Base-by-base conservation (phyloP, 129 eudicot species). In the Escallonia rubra region DNA sequence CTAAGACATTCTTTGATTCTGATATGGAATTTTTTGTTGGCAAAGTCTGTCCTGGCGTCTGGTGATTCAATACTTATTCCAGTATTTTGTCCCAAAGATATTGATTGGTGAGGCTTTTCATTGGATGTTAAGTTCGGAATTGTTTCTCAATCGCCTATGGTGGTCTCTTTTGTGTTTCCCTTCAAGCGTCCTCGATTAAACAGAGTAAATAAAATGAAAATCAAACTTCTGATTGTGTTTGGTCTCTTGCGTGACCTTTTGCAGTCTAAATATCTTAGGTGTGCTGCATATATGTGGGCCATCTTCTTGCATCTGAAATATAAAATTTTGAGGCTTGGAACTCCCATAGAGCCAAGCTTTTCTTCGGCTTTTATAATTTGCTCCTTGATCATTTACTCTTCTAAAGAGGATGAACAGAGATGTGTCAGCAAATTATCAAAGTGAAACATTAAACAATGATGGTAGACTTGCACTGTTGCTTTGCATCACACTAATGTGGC, bases 71-170 rank as follows among this genome's bases (percentile, higher is more conserved):
- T 43, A 64, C 41, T 38, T 34, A 8, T 65, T 65, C 54, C 58
- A 49, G 53, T 8, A 43, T 55, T 34, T 68, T 56, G 64, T 57
- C 16, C 39, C 7, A 11, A 64, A n/a, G 59, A 69, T 59, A 48
- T 55, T 47, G 23, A 39, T 50, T 60, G 1, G 39, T 41, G 59
- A 70, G 51, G 43, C 41, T 63, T 42, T 23, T 56, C 47, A 43
- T 15, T 9, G 42, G n/a, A 41, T 55, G 41, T 41, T 52, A 52
- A 53, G 41, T 64, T 9, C 42, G 42, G 43, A 38, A 43, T 10
- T 4, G 11, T 67, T 46, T 23, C 34, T 23, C 1, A 23, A 23
- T 23, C 34, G 34, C 1, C 34, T 23, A 23, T 23, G 34, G 34
- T 23, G 34, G 34, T 23, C 34, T 23, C 34, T 23, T 23, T 23